phyloP scores from a whole-genome alignment of 768 basidiomycete species.

The Leccinum rimulosum region DNA sequence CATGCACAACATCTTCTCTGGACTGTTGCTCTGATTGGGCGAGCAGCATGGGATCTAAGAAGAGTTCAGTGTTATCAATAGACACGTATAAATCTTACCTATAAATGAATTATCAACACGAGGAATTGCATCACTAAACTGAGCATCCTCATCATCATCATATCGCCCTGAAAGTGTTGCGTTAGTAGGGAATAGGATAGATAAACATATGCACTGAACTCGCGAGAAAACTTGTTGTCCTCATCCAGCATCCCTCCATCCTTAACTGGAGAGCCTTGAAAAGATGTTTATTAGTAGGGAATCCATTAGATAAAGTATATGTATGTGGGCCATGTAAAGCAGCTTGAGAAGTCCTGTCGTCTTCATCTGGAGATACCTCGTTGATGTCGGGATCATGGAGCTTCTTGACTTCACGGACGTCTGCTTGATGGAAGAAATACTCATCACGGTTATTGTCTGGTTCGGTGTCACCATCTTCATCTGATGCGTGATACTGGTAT shows the following conservation, averaged over 20 bases:
- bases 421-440: neutral
- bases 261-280: too few relatives aligned
- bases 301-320: neutral
- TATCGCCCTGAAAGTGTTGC: neutral
- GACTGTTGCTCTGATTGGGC: neutral
- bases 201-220: neutral
- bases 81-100: neutral
- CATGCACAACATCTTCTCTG: neutral
- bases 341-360: neutral
- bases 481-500: neutral
- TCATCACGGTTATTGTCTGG: neutral
- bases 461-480: neutral
- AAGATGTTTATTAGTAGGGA: neutral
- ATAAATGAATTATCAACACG: neutral
- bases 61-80: neutral
- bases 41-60: neutral
- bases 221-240: neutral
- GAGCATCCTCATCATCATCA: neutral
- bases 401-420: neutral
- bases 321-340: neutral
- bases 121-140: too few relatives aligned
- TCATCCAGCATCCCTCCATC: neutral
- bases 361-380: neutral
- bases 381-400: neutral
- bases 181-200: neutral